Conservation (phyloP, 1,284 basidiomycete genomes). For the Malassezia sympodialis region DNA sequence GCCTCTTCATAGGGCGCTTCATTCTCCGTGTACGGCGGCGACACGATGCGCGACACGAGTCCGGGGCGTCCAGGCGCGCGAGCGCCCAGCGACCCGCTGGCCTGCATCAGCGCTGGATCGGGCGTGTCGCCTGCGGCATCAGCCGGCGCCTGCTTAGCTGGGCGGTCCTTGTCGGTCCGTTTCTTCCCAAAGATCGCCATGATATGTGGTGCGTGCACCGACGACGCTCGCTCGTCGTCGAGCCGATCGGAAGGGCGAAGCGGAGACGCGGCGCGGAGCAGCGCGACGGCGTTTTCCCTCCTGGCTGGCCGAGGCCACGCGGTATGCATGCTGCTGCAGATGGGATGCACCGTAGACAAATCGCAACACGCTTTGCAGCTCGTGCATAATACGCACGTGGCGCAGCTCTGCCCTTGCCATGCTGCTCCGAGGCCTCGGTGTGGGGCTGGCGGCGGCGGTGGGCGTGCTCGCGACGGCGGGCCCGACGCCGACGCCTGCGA, state of each 20-base stretch:
- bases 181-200: conserved; percentile 22
- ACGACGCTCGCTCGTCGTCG: background rate
- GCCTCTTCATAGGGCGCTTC: background rate
- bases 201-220: background rate
- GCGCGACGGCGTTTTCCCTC: background rate
- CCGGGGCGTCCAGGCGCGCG: conserved; percentile 2
- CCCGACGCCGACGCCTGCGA: background rate
- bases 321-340: background rate
- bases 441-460: background rate
- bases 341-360: background rate
- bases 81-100: background rate
- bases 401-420: background rate
- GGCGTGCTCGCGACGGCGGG: background rate
- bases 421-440: background rate
- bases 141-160: background rate
- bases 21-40: conserved; percentile 8
- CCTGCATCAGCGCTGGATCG: conserved; percentile 2
- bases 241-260: background rate
- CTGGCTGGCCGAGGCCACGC: background rate
- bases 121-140: background rate
- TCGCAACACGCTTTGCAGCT: background rate
- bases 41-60: conserved; percentile 13
- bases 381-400: background rate
- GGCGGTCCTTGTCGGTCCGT: conserved; percentile 14
- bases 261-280: background rate